Conservation (phyloP, 2,329 filamentous ascomycete species). For the Rhexocercosporidium sp. region DNA sequence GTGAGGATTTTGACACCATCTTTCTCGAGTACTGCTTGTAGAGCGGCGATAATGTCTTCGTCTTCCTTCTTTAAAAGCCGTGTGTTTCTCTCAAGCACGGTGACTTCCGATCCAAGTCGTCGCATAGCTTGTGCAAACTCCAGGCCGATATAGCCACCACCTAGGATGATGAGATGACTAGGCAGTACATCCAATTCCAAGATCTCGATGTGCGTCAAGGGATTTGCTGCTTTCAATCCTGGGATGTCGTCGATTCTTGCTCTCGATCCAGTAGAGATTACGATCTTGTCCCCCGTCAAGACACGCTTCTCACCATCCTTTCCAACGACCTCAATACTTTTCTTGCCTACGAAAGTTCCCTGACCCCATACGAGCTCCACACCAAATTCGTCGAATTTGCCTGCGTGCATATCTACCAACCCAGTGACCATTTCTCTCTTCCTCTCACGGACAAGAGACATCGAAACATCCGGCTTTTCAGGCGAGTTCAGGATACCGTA, state of each 20-base stretch:
- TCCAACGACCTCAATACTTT: constrained; percentile 8
- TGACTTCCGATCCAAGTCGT: constrained; percentile 10
- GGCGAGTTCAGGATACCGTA: constrained; percentile 13
- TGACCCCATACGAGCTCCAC: constrained; percentile 15
- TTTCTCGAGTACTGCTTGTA: neutral
- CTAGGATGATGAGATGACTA: constrained; percentile 11
- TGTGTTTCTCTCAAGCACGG: constrained; percentile 4
- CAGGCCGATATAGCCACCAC: constrained; percentile 12
- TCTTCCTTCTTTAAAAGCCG: neutral
- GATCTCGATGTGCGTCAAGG: constrained; percentile 12
- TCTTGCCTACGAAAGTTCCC: constrained; percentile 11
- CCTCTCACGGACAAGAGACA: neutral
- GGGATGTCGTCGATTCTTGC: neutral
- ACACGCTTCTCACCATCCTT: constrained; percentile 8
- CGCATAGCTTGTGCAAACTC: constrained; percentile 14
- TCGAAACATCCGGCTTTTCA: neutral
- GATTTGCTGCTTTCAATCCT: constrained; percentile 7
- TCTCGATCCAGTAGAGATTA: constrained; percentile 10
- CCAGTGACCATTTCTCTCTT: constrained; percentile 3
- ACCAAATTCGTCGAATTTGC: constrained; percentile 8
- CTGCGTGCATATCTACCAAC: constrained; percentile 2
- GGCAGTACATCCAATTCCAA: constrained; percentile 15
- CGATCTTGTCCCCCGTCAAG: constrained; percentile 15
- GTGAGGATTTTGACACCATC: neutral
- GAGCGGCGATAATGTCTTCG: neutral